Conservation (phyloP, 2,329 filamentous ascomycete genomes). For the Arthrinium phaeospermum region DNA sequence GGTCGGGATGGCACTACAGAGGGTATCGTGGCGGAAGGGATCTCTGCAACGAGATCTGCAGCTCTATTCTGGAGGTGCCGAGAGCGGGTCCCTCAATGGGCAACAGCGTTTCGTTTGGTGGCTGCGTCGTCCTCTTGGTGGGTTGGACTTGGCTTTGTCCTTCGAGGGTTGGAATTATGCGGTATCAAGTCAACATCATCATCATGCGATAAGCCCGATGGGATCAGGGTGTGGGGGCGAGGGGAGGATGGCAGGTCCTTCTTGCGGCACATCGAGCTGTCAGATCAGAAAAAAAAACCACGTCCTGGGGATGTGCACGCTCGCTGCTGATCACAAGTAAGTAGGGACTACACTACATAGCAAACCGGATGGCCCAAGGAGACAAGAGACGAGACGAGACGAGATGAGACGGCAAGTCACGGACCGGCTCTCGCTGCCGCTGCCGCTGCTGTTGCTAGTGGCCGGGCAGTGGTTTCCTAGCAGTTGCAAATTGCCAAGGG, state of each 20-base stretch:
- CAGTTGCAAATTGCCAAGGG: not conserved
- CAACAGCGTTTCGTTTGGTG: not conserved
- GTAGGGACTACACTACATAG: no score
- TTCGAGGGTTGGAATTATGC: not conserved
- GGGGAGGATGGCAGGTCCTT: not conserved
- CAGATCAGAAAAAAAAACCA: not conserved
- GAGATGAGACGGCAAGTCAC: not conserved
- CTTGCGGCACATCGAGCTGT: not conserved
- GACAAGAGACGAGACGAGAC: not conserved
- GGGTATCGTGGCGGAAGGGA: conserved; percentile 9
- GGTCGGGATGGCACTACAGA: no score
- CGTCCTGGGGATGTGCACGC: not conserved
- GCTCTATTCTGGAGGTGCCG: not conserved
- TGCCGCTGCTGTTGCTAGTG: not conserved
- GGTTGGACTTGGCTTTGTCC: not conserved
- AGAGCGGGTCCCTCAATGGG: conserved; percentile 7
- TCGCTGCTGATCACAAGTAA: not conserved
- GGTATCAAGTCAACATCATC: conserved; percentile 4
- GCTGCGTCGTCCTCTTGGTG: conserved; percentile 2
- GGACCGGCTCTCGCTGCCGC: not conserved
- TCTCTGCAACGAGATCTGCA: conserved; percentile 11
- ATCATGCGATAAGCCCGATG: not conserved
- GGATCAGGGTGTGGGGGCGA: not conserved
- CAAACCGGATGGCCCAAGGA: no score
- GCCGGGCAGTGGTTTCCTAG: not conserved